A percentile compares a stretch with the other conserved stretches of the same genome.
Evolutionary conservation across 176 grass and related monocot species (phyloP).

Genomic region (Echinochloa phyllopogon): DNA sequence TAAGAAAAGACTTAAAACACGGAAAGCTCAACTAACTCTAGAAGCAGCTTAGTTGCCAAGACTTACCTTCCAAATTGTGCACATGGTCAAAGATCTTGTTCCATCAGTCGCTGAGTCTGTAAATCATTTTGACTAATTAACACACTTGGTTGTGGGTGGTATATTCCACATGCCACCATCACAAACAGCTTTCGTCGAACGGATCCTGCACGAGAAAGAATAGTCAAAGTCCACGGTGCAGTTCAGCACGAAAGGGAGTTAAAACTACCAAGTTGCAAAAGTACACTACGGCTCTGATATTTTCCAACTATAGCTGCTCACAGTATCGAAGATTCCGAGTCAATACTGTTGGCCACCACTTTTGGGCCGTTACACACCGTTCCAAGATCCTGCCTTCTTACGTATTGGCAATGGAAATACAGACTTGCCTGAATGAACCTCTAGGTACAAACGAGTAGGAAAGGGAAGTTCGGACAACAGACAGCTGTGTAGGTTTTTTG

Average conservation of each 20-base stretch:
- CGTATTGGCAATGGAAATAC: not conserved
- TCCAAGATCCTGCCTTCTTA: conserved; percentile 4
- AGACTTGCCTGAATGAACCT: not conserved
- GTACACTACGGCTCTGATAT: not conserved
- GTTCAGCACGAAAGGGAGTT: conserved; percentile 37
- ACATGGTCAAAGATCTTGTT: conserved; percentile 14
- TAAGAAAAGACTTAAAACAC: not conserved
- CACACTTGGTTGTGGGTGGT: not conserved
- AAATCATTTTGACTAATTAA: not conserved
- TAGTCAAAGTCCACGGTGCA: conserved; percentile 34
- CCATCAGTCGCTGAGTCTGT: not conserved
- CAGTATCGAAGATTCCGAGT: not conserved
- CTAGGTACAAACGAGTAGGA: not conserved
- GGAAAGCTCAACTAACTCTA: not conserved
- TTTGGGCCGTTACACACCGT: conserved; percentile 32
- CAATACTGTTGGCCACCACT: conserved; percentile 38
- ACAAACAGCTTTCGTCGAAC: not conserved
- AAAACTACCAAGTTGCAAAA: conserved; percentile 32
- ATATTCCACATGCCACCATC: conserved; percentile 1
- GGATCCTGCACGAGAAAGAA: conserved; percentile 31
- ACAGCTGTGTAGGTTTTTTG: not conserved
- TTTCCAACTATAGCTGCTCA: conserved; percentile 24
- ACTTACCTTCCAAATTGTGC: conserved; percentile 18
- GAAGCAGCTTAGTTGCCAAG: not conserved
- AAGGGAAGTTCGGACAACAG: not conserved